phyloP scores from a whole-genome alignment of 2,329 filamentous ascomycete genomes.

The Scedosporium boydii region DNA sequence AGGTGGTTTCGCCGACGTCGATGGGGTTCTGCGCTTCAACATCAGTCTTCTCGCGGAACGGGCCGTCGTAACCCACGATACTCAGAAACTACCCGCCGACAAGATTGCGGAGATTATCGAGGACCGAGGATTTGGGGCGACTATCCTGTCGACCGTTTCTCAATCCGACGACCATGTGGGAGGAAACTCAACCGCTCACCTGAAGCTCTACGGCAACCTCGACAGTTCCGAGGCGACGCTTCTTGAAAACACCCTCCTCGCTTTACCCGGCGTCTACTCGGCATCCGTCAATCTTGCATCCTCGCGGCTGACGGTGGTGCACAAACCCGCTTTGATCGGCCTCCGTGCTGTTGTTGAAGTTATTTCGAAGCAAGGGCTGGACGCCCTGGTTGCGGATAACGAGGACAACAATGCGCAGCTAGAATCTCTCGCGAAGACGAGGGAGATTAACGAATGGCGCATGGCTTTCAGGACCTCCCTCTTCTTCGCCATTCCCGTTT shows the following conservation, averaged over 20 bases:
- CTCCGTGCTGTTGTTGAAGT: conserved; percentile 73
- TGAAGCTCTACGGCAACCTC: conserved; percentile 75
- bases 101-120: conserved; percentile 78
- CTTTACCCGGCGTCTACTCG: conserved; percentile 62
- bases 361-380: conserved; percentile 75
- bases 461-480: conserved; percentile 69
- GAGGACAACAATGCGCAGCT: conserved; percentile 96
- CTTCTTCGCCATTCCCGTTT: conserved; percentile 79
- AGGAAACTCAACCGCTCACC: conserved; percentile 55
- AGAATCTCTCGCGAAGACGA: conserved; percentile 90
- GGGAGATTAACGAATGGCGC: conserved; percentile 90
- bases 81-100: conserved; percentile 57
- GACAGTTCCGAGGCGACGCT: conserved; percentile 62
- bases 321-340: conserved; percentile 63
- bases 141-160: conserved; percentile 65
- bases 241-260: conserved; percentile 58
- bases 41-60: conserved; percentile 90
- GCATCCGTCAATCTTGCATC: conserved; percentile 65
- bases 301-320: conserved; percentile 63
- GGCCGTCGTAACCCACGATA: conserved; percentile 78
- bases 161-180: conserved; percentile 45
- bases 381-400: conserved; percentile 79
- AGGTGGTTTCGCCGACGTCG: conserved; percentile 64
- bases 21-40: conserved; percentile 81
- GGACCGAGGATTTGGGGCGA: conserved; percentile 80